These are phyloP conservation scores for Novakomyces olei DNA, from an alignment of 805 yeast genomes.

Conservation along the genomic window DNA sequence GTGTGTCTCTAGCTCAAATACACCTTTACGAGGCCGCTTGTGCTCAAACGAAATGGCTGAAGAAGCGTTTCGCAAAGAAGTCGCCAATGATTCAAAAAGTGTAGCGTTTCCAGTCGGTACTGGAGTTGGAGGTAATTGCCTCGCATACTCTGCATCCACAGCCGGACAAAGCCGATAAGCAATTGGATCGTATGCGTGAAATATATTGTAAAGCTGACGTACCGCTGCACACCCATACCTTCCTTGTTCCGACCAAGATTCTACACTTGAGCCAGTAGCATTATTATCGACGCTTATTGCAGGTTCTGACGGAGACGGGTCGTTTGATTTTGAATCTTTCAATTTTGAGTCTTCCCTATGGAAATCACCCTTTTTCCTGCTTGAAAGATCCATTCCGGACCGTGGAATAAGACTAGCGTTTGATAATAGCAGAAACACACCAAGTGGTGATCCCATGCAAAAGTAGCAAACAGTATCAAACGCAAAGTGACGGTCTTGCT, in stretches of 20 bases:
- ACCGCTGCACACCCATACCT: conserved; percentile 35
- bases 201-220: conserved; percentile 51
- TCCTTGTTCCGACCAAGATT: conserved; percentile 18
- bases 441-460: conserved; percentile 71
- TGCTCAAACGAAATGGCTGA: not conserved
- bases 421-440: conserved; percentile 32
- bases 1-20: conserved; percentile 11
- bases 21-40: not conserved
- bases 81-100: not conserved
- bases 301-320: too few species aligned
- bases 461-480: conserved; percentile 60
- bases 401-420: conserved; percentile 14
- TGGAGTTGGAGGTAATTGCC: conserved; percentile 12
- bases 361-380: conserved; percentile 4
- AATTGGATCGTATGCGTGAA: conserved; percentile 80
- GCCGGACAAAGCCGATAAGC: conserved; percentile 77
- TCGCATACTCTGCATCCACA: conserved; percentile 22
- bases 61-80: not conserved
- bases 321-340: too few species aligned
- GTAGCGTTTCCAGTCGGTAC: conserved; percentile 11
- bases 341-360: not conserved
- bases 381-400: too few species aligned
- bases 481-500: conserved; percentile 24
- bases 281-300: too few species aligned
- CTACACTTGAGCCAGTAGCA: not conserved